Base-by-base conservation (phyloP, 2,329 filamentous ascomycete genomes). In the Xylogone sp. region DNA sequence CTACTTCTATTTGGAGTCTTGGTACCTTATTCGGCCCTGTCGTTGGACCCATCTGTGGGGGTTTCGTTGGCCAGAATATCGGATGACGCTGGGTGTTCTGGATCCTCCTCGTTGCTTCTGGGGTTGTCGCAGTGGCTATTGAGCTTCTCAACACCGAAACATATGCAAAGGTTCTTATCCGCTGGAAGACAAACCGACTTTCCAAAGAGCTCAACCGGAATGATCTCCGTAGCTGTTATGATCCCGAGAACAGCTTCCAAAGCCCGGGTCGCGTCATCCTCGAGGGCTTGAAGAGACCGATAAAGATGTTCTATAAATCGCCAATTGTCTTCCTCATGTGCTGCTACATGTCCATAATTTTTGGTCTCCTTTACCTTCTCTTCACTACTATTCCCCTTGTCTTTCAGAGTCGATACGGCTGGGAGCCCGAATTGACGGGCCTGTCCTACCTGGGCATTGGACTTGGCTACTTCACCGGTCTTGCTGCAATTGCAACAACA, bases 1-100 rank as follows among this genome's bases (percentile, higher is more conserved):
- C 80, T 2, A 77, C 84, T 47, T 75, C 75, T 2, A 75, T 85
- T 44, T 85, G 85, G 66, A 77, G 73, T 51, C 71, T 86, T 0
- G 78, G 78, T 1, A 82, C 82, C 0, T 6, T 27, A 5, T 10
- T 27, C 10, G 67, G 67, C 0, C 66, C 54, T 1, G 58, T 63
- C 19, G 46, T 65, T 47, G 64, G 62, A 2, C 63, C 63, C 9
- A 56, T 64, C n/a, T 55, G 52, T 21, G 63, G 64, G 27, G 66
- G 67, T 7, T 69, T 66, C 53, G 42, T 69, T 7, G 55, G 63
- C 8, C 56, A 62, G 47, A 59, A 58, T 9, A 55, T 59, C 24
- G 63, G 65, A 2, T 69, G 67, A 66, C 58, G 67, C 13, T 69
- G 68, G 68, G 56, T 65, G 3, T 68, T 69, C 54, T 69, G 66